Base-by-base conservation (phyloP, 768 basidiomycete genomes). In the Leccinum obscurum region DNA sequence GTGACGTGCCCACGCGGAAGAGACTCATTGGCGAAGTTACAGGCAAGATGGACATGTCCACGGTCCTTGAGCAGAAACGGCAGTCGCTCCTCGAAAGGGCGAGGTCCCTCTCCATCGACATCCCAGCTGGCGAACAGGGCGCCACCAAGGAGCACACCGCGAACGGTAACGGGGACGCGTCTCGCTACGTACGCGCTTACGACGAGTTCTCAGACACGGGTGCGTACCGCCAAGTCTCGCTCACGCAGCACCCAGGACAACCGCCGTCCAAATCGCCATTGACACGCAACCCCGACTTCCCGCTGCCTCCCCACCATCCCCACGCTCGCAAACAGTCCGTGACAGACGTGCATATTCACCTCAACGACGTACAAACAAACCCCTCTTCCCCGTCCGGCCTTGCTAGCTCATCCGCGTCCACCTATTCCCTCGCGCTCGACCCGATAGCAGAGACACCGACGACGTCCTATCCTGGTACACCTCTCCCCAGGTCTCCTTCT, bases 261-360 rank as follows among this genome's bases (percentile, higher is more conserved):
- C 50, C 65, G 8, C 11, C 51, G 6, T 41, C 54, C 17, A 51
- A 58, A 20, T 62, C 63, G 44, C 63, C 74, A 3, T 80, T 86
- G 44, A 71, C 81, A 7, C 83, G 85, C 15, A 82, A 80, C 2
- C 74, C 82, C 49, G 67, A 80, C 10, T 79, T 88, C 26, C 76
- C 82, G 6, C 75, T 88, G 0, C 76, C 83, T 1, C 76, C 84
- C 1, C 80, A 83, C 46, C 90, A 92, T 66, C 90, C 90, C 0
- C 90, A 92, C 62, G 90, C 88, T 0, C 84, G 90, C 35, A 92
- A 92, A 70, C 78, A 84, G 20, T 92, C 90, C 17, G 73, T 90
- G 4, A 59, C 85, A 11, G 86, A 88, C 64, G 83, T 82, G 2
- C 77, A 77, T 17, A 57, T 75, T 7, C 74, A 74, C 50, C 55